Evolutionary conservation across 306 rosid species (phyloP).

Genomic region (Medicago lupulina): DNA sequence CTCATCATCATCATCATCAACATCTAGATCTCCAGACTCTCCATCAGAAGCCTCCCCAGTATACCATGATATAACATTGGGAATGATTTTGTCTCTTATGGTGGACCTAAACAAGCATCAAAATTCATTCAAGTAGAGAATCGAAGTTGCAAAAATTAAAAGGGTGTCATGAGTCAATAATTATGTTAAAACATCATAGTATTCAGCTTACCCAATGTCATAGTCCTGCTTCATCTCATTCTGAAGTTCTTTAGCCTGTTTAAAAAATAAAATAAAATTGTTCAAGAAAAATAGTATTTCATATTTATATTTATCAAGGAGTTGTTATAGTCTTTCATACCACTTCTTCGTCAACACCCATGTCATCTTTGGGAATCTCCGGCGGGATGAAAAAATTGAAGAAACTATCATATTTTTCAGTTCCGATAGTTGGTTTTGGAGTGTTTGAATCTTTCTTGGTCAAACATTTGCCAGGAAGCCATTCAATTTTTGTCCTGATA

Average conservation of each 20-base stretch:
- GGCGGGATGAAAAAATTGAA: constrained; percentile 86
- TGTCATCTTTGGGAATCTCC: constrained; percentile 72
- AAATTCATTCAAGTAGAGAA: neutral
- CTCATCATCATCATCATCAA: constrained; percentile 59
- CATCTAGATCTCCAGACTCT: constrained; percentile 58
- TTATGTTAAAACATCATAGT: neutral
- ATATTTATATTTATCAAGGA: neutral
- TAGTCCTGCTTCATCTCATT: constrained; percentile 76
- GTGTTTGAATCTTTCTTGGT: constrained; percentile 73
- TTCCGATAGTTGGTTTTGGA: constrained; percentile 74
- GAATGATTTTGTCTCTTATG: constrained; percentile 79
- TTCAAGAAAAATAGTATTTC: neutral
- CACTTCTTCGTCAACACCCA: constrained; percentile 69
- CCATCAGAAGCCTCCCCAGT: constrained; percentile 79
- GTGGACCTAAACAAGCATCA: constrained; percentile 57
- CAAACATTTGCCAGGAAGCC: constrained; percentile 70
- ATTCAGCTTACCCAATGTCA: constrained; percentile 74
- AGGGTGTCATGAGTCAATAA: neutral
- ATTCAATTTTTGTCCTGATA: constrained; percentile 72
- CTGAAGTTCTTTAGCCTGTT: constrained; percentile 77
- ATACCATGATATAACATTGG: constrained; percentile 89
- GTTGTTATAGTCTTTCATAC: constrained; percentile 46
- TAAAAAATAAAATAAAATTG: neutral
- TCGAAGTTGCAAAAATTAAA: neutral
- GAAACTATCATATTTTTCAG: constrained; percentile 78